Conservation (phyloP, 805 yeast genomes). For the Kuraishia piskuri region DNA sequence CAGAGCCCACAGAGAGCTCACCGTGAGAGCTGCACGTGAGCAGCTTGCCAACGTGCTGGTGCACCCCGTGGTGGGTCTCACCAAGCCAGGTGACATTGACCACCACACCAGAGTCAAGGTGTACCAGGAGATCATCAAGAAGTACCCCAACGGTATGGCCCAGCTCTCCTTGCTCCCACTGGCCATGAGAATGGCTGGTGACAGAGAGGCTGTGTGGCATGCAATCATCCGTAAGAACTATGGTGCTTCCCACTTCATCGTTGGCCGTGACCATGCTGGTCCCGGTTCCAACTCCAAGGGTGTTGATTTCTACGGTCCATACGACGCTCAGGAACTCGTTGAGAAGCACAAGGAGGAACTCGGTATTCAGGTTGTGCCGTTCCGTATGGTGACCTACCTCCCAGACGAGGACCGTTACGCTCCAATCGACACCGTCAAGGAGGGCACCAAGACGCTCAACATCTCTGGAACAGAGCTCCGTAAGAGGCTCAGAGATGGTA, state of each 20-base stretch:
- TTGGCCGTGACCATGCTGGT: slow-evolving; percentile 98
- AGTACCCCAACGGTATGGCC: slow-evolving; percentile 93
- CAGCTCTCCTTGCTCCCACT: slow-evolving; percentile 79
- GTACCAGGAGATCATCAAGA: slow-evolving; percentile 83
- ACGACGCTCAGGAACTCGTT: slow-evolving; percentile 90
- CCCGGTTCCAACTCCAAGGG: slow-evolving; percentile 87
- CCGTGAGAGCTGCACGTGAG: slow-evolving; percentile 94
- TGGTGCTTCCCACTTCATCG: slow-evolving; percentile 95
- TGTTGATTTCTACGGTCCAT: slow-evolving; percentile 92
- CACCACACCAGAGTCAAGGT: slow-evolving; percentile 97
- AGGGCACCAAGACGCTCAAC: slow-evolving; percentile 73
- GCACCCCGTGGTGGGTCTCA: slow-evolving; percentile 95
- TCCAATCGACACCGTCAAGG: slow-evolving; percentile 86
- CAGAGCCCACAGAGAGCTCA: slow-evolving; percentile 93
- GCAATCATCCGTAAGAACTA: slow-evolving; percentile 93
- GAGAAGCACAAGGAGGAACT: slow-evolving; percentile 68
- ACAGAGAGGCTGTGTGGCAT: slow-evolving; percentile 97
- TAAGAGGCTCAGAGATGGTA: slow-evolving; percentile 76
- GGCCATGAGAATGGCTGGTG: slow-evolving; percentile 99
- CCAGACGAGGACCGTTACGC: slow-evolving; percentile 95
- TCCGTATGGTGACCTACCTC: slow-evolving; percentile 92
- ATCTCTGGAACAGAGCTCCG: slow-evolving; percentile 94
- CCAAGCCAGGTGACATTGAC: slow-evolving; percentile 97
- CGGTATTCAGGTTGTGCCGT: slow-evolving; percentile 87
- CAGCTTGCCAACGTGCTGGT: slow-evolving; percentile 80